phyloP scores from a whole-genome alignment of 306 rosid genomes.

The Citrullus colocynthis region DNA sequence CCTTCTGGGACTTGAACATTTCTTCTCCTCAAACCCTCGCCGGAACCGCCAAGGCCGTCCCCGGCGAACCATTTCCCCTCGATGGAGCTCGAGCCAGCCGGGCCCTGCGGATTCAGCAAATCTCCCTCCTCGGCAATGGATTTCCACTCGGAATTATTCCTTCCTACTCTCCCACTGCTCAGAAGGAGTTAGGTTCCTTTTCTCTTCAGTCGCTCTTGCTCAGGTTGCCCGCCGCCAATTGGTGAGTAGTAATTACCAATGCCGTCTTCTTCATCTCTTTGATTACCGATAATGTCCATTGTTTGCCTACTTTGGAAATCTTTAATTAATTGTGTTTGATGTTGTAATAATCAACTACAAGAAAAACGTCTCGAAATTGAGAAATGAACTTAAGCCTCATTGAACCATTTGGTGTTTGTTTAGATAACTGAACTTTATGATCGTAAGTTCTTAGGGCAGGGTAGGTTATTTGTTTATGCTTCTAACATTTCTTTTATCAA shows the following conservation, averaged over 20 bases:
- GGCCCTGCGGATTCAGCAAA: constrained; percentile 48
- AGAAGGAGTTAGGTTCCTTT: constrained; percentile 48
- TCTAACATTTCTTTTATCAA: neutral
- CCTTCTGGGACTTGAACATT: constrained; percentile 63
- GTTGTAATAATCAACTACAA: neutral
- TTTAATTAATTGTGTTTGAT: too few relatives aligned
- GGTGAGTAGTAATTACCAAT: constrained; percentile 21
- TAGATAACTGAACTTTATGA: neutral
- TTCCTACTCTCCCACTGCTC: constrained; percentile 45
- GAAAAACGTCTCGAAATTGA: neutral
- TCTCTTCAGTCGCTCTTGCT: constrained; percentile 59
- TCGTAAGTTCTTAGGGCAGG: neutral
- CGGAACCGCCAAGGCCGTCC: constrained; percentile 51
- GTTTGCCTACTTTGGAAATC: neutral
- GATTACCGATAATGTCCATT: neutral
- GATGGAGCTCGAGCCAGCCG: constrained; percentile 55
- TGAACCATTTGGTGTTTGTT: neutral
- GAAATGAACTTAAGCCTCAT: neutral
- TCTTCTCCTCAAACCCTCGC: constrained; percentile 52
- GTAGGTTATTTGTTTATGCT: neutral
- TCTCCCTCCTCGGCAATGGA: constrained; percentile 30
- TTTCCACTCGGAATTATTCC: constrained; percentile 47
- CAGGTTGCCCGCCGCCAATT: constrained; percentile 22
- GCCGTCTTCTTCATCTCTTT: neutral
- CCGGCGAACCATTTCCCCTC: constrained; percentile 61